Evolutionary conservation across 1,139 yeast species (phyloP), one percentile per base, ranked within the genome.

Genomic region (Geotrichum histeridarum): DNA sequence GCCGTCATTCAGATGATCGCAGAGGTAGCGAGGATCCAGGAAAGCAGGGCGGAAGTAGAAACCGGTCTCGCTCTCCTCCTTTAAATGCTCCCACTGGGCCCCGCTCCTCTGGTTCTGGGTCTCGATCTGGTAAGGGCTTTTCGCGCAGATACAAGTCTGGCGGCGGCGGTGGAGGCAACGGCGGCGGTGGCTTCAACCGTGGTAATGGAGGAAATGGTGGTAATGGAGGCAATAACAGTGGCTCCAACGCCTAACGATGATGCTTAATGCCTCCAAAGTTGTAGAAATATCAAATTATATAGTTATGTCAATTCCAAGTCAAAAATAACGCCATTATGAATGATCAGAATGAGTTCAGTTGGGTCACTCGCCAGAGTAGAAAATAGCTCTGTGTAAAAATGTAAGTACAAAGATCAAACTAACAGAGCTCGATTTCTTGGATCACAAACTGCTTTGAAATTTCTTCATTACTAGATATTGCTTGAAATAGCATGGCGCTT

Each of bases 181-280:
- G 74, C 22, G 33, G 44, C 35, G 44, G 44, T n/a, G 27, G 27
- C 5, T 22, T 22, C 27, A 22, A 22, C 5, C 27, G 27, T 22
- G 27, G 27, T 3, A 27, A 27, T 27, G 43, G 43, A n/a, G 42
- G 42, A 8, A 39, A 39, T 22, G 64, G 30, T 14, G 48, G 39
- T 27, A 42, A 42, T 60, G 76, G 93, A 0, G 97, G 98, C 31
- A 37, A 37, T 17, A n/a, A 37, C 37, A 39, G 39, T 17, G 39
- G 18, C 15, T n/a, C n/a, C 6, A 37, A 37, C 15, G 27, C 27
- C 27, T 22, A 22, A 22, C 3, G 27, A 22, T 22, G 27, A 22
- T 22, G 27, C 27, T 3, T 5, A 22, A 22, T 22, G 27, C 27
- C 27, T 22, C 27, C 27, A 3, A 3, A 3, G 27, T 22, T 22